Conservation (phyloP, 495 filamentous ascomycete species). For the Amniculicola lignicola region DNA sequence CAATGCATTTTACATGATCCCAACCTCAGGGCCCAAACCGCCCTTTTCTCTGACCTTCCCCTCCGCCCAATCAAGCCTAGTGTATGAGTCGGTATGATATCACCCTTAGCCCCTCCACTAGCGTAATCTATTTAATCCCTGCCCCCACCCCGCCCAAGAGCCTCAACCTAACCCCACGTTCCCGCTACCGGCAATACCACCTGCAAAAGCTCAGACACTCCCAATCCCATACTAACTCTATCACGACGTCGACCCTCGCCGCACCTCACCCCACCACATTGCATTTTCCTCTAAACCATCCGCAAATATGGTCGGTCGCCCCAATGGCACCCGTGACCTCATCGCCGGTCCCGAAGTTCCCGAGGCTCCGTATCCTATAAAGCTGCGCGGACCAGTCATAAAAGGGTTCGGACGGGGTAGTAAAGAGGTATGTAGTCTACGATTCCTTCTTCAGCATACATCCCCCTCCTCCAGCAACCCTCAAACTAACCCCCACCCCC, state of each 20-base stretch:
- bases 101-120: too few species aligned
- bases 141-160: too few species aligned
- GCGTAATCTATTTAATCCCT: too few species aligned
- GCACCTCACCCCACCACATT: background rate
- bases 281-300: background rate
- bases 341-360: constrained; percentile 68
- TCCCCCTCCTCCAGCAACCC: background rate
- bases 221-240: background rate
- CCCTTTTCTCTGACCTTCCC: too few species aligned
- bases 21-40: too few species aligned
- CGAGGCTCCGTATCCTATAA: constrained; percentile 72
- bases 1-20: background rate
- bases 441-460: background rate
- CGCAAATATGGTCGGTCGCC: constrained; percentile 10
- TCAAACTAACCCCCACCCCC: constrained; percentile 12
- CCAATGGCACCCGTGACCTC: constrained; percentile 26
- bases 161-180: too few species aligned
- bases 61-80: too few species aligned
- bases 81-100: too few species aligned
- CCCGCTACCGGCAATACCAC: too few species aligned
- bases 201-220: background rate
- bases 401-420: constrained; percentile 91
- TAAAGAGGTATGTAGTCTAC: constrained; percentile 60
- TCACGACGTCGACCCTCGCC: background rate
- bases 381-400: constrained; percentile 77